Conservation (phyloP, 148 eudicot species). For the Pouteria glomerata region DNA sequence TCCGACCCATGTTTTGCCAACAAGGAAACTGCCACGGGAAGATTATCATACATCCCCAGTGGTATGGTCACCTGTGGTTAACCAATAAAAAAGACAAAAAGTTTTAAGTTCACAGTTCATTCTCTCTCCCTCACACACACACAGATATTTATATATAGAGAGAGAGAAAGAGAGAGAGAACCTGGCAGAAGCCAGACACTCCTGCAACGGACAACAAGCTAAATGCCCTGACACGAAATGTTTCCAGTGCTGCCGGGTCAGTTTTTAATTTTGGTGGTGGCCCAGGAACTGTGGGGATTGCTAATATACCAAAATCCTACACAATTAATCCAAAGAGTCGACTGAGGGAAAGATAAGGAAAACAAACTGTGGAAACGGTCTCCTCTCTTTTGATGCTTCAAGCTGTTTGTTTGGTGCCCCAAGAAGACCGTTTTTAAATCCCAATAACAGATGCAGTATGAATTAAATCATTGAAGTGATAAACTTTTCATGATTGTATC, state of each 20-base stretch:
- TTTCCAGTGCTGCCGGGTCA: conserved; percentile 51
- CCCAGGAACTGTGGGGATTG: conserved; percentile 82
- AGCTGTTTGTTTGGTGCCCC: neutral
- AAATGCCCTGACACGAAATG: conserved; percentile 70
- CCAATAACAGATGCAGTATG: neutral
- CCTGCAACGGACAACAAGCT: conserved; percentile 80
- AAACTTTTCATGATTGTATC: neutral
- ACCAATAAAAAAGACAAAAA: neutral
- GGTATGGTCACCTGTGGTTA: conserved; percentile 72
- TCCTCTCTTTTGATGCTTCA: neutral
- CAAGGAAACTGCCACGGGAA: conserved; percentile 73
- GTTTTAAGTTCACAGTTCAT: neutral
- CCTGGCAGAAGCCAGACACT: conserved; percentile 93
- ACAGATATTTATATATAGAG: conserved; percentile 1
- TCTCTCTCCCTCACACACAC: neutral
- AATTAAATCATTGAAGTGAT: neutral
- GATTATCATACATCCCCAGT: conserved; percentile 57
- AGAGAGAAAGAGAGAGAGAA: conserved; percentile 24
- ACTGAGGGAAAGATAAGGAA: neutral
- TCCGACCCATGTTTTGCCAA: conserved; percentile 86
- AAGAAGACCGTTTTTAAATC: neutral
- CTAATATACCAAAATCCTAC: conserved; percentile 68
- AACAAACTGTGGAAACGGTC: neutral
- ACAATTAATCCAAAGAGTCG: neutral
- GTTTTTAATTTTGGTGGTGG: conserved; percentile 79